Evolutionary conservation across 805 yeast genomes (phyloP).

Genomic region (Starmerella bombi): DNA sequence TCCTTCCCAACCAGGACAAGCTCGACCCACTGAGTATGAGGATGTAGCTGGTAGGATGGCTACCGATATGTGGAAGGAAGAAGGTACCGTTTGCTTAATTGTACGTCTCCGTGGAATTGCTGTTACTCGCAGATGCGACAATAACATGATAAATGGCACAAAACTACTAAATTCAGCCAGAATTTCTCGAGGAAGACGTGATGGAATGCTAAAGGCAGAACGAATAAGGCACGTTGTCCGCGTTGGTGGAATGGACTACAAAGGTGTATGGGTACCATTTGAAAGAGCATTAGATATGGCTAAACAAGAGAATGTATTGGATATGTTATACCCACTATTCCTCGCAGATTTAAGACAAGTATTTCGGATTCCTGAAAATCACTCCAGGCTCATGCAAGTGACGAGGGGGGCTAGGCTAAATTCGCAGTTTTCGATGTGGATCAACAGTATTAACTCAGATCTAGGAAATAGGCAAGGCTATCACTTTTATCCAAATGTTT

Average conservation of each 20-base stretch:
- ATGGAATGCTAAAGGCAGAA: constrained; percentile 22
- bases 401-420: constrained; percentile 24
- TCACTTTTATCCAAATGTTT: background rate
- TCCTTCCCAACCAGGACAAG: background rate
- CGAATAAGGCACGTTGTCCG: constrained; percentile 21
- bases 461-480: background rate
- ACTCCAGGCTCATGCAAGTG: constrained; percentile 27
- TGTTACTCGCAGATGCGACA: constrained; percentile 21
- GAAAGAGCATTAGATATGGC: constrained; percentile 22
- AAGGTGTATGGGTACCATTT: constrained; percentile 24
- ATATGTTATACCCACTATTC: constrained; percentile 20
- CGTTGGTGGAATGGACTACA: constrained; percentile 20
- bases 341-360: constrained; percentile 21
- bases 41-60: background rate
- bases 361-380: constrained; percentile 27
- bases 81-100: constrained; percentile 19
- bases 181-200: constrained; percentile 21
- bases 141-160: constrained; percentile 24
- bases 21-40: background rate
- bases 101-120: constrained; percentile 13
- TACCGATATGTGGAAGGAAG: constrained; percentile 20
- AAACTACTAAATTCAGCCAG: constrained; percentile 20
- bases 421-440: constrained; percentile 15
- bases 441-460: constrained; percentile 12
- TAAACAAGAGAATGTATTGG: constrained; percentile 13